phyloP scores from a whole-genome alignment of 352 stramenopile genomes.

The Peronospora farinosa region DNA sequence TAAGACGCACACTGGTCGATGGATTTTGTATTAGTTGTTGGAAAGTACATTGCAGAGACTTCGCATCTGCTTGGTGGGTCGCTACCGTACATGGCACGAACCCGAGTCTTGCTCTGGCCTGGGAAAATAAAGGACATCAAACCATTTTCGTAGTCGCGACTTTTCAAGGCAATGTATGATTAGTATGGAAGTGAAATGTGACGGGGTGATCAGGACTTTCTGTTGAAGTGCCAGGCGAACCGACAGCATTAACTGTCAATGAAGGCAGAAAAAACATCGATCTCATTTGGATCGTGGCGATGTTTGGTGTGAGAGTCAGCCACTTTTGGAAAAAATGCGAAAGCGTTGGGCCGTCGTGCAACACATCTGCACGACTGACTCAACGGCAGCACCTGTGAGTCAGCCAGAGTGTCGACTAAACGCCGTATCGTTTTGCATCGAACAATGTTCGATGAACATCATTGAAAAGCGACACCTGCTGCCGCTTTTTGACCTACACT shows the following conservation, averaged over 20 bases:
- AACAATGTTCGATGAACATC: too few relatives aligned
- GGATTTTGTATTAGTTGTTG: too few relatives aligned
- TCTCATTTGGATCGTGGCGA: slow-evolving; percentile 14
- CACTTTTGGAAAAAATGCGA: too few relatives aligned
- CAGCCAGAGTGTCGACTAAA: too few relatives aligned
- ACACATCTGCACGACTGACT: too few relatives aligned
- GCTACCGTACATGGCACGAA: slow-evolving; percentile 3
- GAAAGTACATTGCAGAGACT: slow-evolving; percentile 11
- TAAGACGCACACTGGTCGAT: neutral
- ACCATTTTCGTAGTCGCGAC: slow-evolving; percentile 25
- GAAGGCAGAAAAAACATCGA: neutral
- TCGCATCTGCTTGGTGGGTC: slow-evolving; percentile 9
- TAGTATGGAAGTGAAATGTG: slow-evolving; percentile 11
- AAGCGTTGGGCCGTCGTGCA: too few relatives aligned
- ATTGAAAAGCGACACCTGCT: too few relatives aligned
- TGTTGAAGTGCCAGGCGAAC: slow-evolving; percentile 5
- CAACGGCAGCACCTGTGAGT: too few relatives aligned
- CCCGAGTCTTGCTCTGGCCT: too few relatives aligned
- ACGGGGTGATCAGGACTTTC: slow-evolving; percentile 13
- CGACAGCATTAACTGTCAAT: neutral
- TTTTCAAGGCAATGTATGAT: slow-evolving; percentile 18
- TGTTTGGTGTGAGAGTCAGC: neutral
- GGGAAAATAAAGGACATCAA: slow-evolving; percentile 6
- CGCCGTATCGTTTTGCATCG: too few relatives aligned
- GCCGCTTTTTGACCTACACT: too few relatives aligned